phyloP scores from a whole-genome alignment of 2,329 filamentous ascomycete species.

The Aspergillus sp. region DNA sequence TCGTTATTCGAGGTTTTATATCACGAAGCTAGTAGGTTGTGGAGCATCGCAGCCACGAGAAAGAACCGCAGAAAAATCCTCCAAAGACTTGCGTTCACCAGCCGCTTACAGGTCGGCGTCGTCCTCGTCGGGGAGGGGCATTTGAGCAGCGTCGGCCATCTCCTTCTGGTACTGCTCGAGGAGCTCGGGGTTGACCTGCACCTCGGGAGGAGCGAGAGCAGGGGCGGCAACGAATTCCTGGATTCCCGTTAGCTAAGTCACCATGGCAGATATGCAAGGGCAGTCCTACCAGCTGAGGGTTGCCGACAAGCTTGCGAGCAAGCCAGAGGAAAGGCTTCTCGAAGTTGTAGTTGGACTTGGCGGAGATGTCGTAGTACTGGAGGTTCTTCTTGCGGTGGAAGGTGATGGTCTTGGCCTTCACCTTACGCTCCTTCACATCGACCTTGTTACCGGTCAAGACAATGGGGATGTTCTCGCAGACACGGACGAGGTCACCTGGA shows the following conservation, averaged over 20 bases:
- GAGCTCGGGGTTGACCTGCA: slow-evolving; percentile 76
- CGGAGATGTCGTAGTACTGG: slow-evolving; percentile 99
- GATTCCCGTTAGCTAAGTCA: slow-evolving; percentile 15
- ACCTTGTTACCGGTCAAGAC: slow-evolving; percentile 99
- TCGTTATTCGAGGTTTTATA: slow-evolving; percentile 27
- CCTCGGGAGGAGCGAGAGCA: slow-evolving; percentile 88
- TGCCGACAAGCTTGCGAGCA: slow-evolving; percentile 95
- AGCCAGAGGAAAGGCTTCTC: slow-evolving; percentile 99
- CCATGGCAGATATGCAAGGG: background rate
- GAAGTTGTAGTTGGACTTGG: slow-evolving; percentile 99
- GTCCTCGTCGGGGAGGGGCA: slow-evolving; percentile 92
- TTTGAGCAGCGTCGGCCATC: slow-evolving; percentile 70
- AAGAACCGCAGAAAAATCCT: slow-evolving; percentile 3
- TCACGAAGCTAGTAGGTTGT: slow-evolving; percentile 13
- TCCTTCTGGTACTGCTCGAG: slow-evolving; percentile 79
- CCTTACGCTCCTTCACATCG: slow-evolving; percentile 99
- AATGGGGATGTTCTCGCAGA: slow-evolving; percentile 98
- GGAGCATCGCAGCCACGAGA: slow-evolving; percentile 4
- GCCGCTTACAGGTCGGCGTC: slow-evolving; percentile 55
- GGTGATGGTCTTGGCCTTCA: slow-evolving; percentile 99
- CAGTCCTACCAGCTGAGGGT: slow-evolving; percentile 66
- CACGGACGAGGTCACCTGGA: slow-evolving; percentile 90
- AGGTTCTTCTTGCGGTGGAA: slow-evolving; percentile 99
- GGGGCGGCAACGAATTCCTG: slow-evolving; percentile 95
- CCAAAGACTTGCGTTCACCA: slow-evolving; percentile 8